Percentiles rank a stretch among this genome's conserved stretches.
phyloP scores from a whole-genome alignment of 2,329 filamentous ascomycete genomes.

The Neopestalotiopsis clavispora region DNA sequence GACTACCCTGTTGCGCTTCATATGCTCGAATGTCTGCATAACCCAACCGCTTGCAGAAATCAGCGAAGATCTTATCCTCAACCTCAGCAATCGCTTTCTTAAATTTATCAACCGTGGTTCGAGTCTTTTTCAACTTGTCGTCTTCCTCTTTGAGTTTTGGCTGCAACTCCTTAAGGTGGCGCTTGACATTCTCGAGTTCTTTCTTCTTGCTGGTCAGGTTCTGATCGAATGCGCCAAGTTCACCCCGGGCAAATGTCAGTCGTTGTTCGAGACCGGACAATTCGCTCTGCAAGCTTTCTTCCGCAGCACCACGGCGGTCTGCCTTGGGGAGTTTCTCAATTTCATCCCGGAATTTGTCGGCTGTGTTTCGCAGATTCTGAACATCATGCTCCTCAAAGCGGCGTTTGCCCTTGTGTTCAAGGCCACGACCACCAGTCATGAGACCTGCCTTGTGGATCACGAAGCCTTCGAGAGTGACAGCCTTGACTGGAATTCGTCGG shows the following conservation, averaged over 20 bases:
- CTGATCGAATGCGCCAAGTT: conserved; percentile 77
- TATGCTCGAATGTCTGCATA: conserved; percentile 92
- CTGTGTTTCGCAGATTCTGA: conserved; percentile 79
- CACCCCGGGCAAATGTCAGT: conserved; percentile 72
- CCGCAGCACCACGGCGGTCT: conserved; percentile 75
- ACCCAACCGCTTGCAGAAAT: conserved; percentile 85
- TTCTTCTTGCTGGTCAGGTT: conserved; percentile 86
- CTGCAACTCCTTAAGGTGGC: conserved; percentile 75
- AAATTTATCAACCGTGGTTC: conserved; percentile 56
- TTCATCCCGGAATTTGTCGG: conserved; percentile 77
- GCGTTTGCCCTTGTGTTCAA: conserved; percentile 75
- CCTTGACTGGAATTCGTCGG: conserved; percentile 85
- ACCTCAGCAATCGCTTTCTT: conserved; percentile 73
- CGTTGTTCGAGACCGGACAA: conserved; percentile 80
- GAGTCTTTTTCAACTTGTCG: conserved; percentile 66
- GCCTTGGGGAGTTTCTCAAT: conserved; percentile 80
- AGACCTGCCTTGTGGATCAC: conserved; percentile 96
- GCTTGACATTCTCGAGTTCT: conserved; percentile 75
- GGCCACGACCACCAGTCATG: conserved; percentile 93
- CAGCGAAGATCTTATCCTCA: conserved; percentile 85
- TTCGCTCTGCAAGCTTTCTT: conserved; percentile 82
- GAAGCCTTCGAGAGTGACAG: conserved; percentile 92
- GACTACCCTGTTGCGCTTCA: conserved; percentile 87
- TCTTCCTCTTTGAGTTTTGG: conserved; percentile 80
- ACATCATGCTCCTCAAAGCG: conserved; percentile 91